Conservation (phyloP, 805 yeast genomes). For the Sungouiella blattae region DNA sequence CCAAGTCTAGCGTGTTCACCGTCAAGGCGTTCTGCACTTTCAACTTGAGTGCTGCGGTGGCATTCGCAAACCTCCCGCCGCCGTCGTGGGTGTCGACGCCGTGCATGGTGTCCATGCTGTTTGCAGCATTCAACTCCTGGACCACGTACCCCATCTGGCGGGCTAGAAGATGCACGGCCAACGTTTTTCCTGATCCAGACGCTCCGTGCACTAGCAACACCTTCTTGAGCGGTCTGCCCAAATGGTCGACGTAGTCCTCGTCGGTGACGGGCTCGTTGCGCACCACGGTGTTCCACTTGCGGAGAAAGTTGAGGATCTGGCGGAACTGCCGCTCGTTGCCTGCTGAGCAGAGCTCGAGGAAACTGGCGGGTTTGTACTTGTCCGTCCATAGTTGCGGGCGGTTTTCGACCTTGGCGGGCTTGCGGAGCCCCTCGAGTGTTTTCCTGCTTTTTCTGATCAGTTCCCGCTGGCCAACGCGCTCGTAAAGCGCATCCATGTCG, state of each 20-base stretch:
- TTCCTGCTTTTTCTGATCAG: constrained; percentile 7
- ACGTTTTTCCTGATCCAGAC: constrained; percentile 91
- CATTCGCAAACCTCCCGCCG: constrained; percentile 18
- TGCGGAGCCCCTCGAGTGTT: neutral
- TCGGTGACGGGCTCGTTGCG: constrained; percentile 20
- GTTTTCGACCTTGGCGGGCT: neutral
- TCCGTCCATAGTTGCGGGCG: constrained; percentile 32
- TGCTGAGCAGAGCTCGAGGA: constrained; percentile 38
- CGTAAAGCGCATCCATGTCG: constrained; percentile 15
- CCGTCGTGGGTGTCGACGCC: constrained; percentile 15
- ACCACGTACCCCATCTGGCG: constrained; percentile 76
- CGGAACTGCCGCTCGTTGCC: constrained; percentile 44
- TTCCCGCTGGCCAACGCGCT: constrained; percentile 12
- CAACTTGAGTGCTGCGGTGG: constrained; percentile 29
- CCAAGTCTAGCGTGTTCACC: constrained; percentile 51
- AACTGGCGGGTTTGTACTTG: constrained; percentile 35
- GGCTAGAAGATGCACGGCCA: constrained; percentile 82
- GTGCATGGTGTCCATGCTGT: constrained; percentile 36
- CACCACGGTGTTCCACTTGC: constrained; percentile 34
- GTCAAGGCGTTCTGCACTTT: constrained; percentile 55
- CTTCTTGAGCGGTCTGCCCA: constrained; percentile 45
- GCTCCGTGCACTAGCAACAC: constrained; percentile 83
- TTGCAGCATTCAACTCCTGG: constrained; percentile 78
- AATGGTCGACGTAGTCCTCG: constrained; percentile 18
- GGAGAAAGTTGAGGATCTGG: constrained; percentile 37